These are phyloP conservation scores for Senna siamea DNA, from an alignment of 306 rosid species.

Conservation along the genomic window DNA sequence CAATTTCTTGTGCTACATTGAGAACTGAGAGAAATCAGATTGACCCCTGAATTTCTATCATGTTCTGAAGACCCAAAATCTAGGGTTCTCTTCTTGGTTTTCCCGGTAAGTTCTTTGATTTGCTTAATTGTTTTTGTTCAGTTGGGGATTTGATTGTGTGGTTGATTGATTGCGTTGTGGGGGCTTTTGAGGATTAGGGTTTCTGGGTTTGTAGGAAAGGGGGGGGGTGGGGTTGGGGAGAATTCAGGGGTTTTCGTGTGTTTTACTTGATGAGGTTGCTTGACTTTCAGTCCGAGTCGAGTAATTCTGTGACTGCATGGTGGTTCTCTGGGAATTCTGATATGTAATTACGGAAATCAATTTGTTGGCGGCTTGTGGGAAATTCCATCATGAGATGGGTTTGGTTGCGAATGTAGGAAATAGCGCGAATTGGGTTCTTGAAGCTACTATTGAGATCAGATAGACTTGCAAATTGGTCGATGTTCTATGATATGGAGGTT, in stretches of 20 bases:
- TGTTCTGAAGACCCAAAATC: slow-evolving; percentile 53
- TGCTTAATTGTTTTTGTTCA: slow-evolving; percentile 15
- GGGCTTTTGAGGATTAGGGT: slow-evolving; percentile 45
- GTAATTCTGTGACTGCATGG: slow-evolving; percentile 42
- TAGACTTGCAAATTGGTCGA: slow-evolving; percentile 14
- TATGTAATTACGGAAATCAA: slow-evolving; percentile 35
- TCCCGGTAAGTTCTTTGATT: slow-evolving; percentile 35
- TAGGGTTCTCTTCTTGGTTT: slow-evolving; percentile 47
- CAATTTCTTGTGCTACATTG: slow-evolving; percentile 40
- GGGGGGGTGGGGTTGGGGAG: neutral
- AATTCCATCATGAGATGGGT: slow-evolving; percentile 26
- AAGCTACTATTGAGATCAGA: slow-evolving; percentile 18
- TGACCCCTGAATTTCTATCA: slow-evolving; percentile 56
- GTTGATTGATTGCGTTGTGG: slow-evolving; percentile 20
- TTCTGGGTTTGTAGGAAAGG: slow-evolving; percentile 18
- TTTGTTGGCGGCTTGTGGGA: slow-evolving; percentile 22
- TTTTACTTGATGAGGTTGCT: neutral
- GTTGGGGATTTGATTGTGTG: slow-evolving; percentile 32
- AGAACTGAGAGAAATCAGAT: slow-evolving; percentile 51
- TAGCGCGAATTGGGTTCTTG: slow-evolving; percentile 34
- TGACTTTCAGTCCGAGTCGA: slow-evolving; percentile 14
- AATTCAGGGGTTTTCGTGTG: neutral
- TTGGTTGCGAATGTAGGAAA: slow-evolving; percentile 35
- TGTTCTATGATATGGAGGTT: slow-evolving; percentile 27
- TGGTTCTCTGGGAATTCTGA: slow-evolving; percentile 33